Percentiles rank a stretch among this genome's conserved stretches.
Conservation (phyloP, 495 filamentous ascomycete genomes). For the Cladorrhinum samala region DNA sequence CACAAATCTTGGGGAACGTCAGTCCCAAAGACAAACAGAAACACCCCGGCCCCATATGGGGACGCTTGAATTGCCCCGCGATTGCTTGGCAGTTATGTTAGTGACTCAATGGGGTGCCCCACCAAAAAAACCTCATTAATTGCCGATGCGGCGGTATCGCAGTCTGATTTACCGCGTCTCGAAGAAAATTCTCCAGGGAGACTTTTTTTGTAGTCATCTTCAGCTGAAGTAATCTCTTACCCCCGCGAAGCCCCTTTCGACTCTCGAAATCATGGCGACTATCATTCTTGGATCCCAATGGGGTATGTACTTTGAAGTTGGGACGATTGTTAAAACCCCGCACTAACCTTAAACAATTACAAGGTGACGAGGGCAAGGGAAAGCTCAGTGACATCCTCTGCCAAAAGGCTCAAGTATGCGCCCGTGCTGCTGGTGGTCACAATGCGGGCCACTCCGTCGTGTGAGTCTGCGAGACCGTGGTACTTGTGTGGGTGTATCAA, state of each 20-base stretch:
- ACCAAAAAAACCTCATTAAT: neutral
- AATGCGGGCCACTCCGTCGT: conserved; percentile 53
- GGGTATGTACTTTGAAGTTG: conserved; percentile 14
- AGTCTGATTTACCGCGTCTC: neutral
- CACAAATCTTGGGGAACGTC: no score
- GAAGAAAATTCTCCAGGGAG: no score
- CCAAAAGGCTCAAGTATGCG: conserved; percentile 34
- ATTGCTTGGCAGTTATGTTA: neutral
- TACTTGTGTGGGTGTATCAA: conserved; percentile 48
- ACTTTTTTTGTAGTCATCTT: no score
- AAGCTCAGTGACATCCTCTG: conserved; percentile 36
- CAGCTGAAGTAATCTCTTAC: no score
- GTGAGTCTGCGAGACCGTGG: conserved; percentile 44
- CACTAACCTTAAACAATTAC: conserved; percentile 27
- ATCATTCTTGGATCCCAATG: conserved; percentile 30
- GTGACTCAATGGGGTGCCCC: neutral
- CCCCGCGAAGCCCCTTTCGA: no score
- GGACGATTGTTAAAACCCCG: neutral
- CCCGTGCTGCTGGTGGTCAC: conserved; percentile 31
- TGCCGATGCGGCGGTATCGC: neutral
- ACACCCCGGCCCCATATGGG: neutral
- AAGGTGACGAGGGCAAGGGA: conserved; percentile 52
- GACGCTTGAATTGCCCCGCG: neutral
- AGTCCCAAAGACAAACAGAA: neutral
- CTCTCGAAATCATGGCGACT: conserved; percentile 23